These are phyloP conservation scores for Coleophoma cylindrospora DNA, from an alignment of 2,329 filamentous ascomycete species.

Conservation along the genomic window DNA sequence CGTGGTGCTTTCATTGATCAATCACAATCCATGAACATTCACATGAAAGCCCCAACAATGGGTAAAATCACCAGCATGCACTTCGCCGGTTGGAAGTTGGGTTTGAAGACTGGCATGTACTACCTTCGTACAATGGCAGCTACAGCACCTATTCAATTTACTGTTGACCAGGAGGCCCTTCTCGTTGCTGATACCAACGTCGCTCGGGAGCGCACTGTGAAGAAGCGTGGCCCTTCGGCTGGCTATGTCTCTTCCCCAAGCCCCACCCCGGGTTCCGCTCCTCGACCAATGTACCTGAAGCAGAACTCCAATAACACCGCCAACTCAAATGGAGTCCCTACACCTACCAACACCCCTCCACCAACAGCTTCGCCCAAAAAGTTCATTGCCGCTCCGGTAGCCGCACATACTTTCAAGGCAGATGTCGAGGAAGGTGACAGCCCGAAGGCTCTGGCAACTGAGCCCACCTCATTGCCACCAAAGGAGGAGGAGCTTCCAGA, in stretches of 20 bases:
- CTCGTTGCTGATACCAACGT: constrained; percentile 80
- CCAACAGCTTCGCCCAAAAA: constrained; percentile 37
- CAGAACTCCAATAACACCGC: constrained; percentile 37
- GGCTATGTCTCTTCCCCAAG: constrained; percentile 37
- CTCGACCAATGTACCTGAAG: constrained; percentile 63
- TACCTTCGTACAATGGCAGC: constrained; percentile 98
- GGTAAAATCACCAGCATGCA: constrained; percentile 99
- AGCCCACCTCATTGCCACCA: constrained; percentile 54
- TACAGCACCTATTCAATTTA: constrained; percentile 96
- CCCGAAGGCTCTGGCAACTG: constrained; percentile 71
- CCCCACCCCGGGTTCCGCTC: constrained; percentile 46
- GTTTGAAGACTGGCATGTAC: constrained; percentile 99
- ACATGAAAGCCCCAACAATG: constrained; percentile 99
- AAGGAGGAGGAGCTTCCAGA: constrained; percentile 62
- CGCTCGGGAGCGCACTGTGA: constrained; percentile 56
- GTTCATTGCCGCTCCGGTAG: constrained; percentile 42
- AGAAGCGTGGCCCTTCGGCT: constrained; percentile 62
- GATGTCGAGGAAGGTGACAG: constrained; percentile 73
- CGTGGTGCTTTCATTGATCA: constrained; percentile 98
- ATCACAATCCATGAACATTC: constrained; percentile 98
- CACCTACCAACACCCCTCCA: constrained; percentile 63
- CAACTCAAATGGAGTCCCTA: constrained; percentile 58
- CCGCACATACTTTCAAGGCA: constrained; percentile 67
- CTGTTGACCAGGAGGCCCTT: constrained; percentile 93
- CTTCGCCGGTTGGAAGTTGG: constrained; percentile 98